phyloP scores from a whole-genome alignment of 345 rosid species.

The Raphanus sativus region DNA sequence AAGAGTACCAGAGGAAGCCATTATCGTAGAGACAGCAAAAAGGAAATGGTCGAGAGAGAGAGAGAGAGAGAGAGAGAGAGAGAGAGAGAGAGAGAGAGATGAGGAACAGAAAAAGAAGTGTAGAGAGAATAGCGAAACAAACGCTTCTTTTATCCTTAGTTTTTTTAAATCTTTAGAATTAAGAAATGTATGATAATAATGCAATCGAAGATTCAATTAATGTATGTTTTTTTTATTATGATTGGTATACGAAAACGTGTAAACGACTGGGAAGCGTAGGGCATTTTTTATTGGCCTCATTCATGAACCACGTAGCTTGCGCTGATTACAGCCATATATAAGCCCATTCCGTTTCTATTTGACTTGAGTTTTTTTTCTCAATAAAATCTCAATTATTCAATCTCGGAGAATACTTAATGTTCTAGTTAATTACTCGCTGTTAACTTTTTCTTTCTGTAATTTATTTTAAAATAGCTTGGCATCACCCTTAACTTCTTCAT shows the following conservation, averaged over 20 bases:
- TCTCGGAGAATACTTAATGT: neutral
- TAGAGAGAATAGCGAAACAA: slow-evolving; percentile 20
- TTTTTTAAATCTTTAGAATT: neutral
- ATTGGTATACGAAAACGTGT: neutral
- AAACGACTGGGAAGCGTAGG: neutral
- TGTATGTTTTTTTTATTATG: neutral
- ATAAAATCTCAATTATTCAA: neutral
- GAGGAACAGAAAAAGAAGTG: slow-evolving; percentile 1
- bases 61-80: too few species aligned
- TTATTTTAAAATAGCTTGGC: neutral
- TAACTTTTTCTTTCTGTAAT: neutral
- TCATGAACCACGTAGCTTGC: slow-evolving; percentile 14
- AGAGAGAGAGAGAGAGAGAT: too few species aligned
- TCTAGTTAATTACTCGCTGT: neutral
- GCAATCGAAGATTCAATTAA: neutral
- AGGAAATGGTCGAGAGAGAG: slow-evolving; percentile 3
- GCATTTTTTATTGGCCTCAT: neutral
- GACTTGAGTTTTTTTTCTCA: neutral
- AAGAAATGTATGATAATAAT: neutral
- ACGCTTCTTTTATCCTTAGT: slow-evolving; percentile 12
- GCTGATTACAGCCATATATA: neutral
- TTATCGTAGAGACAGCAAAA: slow-evolving; percentile 6
- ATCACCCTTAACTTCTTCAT: neutral
- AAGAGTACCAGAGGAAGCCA: slow-evolving; percentile 33
- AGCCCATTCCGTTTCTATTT: neutral